These are phyloP conservation scores for Pseudozyma sp. DNA, from an alignment of 1,284 basidiomycete species.

Conservation along the genomic window DNA sequence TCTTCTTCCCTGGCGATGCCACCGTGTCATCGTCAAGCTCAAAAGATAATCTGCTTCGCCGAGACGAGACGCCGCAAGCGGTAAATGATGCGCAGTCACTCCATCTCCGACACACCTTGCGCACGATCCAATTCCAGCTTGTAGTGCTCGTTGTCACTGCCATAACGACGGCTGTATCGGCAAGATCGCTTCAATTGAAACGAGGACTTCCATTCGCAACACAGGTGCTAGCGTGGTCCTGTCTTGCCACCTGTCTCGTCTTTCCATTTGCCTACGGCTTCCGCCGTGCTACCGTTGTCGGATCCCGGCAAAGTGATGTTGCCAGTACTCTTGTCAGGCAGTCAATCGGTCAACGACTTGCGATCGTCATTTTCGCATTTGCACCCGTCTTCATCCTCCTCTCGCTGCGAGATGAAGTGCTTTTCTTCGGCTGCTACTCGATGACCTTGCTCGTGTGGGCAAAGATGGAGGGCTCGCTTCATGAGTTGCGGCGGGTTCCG, in stretches of 20 bases:
- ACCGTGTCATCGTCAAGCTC: background rate
- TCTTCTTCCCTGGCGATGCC: conserved; percentile 32
- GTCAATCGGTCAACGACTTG: conserved; percentile 61
- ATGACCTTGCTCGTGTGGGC: conserved; percentile 78
- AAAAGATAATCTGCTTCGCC: background rate
- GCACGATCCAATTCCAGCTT: conserved; percentile 55
- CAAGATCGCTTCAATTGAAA: conserved; percentile 76
- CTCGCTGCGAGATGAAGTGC: conserved; percentile 83
- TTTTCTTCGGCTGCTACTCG: conserved; percentile 82
- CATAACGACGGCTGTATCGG: conserved; percentile 73
- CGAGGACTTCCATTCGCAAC: conserved; percentile 76
- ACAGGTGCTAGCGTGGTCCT: conserved; percentile 77
- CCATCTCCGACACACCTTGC: conserved; percentile 43
- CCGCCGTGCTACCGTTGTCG: conserved; percentile 66
- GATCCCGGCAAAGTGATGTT: background rate
- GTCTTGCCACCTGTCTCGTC: conserved; percentile 70
- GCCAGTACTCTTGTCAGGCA: conserved; percentile 23
- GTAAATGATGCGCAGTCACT: conserved; percentile 10
- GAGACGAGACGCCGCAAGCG: background rate
- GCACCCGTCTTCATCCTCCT: conserved; percentile 82
- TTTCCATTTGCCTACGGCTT: conserved; percentile 61
- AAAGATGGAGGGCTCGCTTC: conserved; percentile 73
- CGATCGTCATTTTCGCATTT: conserved; percentile 72
- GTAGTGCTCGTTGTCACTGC: conserved; percentile 71
- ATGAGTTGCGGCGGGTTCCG: conserved; percentile 16